phyloP scores from a whole-genome alignment of 176 grass and related monocot species.

The Triticum urartu region DNA sequence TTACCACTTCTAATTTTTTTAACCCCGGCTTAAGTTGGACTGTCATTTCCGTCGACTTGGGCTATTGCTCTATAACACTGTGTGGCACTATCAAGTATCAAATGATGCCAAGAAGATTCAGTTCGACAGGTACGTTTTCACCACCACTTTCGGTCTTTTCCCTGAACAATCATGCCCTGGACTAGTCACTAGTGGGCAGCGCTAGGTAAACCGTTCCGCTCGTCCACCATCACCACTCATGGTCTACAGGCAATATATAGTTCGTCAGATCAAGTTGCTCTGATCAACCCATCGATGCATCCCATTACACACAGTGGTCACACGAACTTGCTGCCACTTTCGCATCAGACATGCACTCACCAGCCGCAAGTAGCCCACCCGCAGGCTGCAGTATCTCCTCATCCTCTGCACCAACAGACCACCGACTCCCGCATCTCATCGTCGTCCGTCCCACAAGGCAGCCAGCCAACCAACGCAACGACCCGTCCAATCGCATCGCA shows the following conservation, averaged over 20 bases:
- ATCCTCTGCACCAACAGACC: background rate
- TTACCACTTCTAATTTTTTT: too few relatives aligned
- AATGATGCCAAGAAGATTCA: too few relatives aligned
- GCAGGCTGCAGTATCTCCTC: background rate
- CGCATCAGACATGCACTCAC: slow-evolving; percentile 27
- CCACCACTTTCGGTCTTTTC: background rate
- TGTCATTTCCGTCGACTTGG: too few relatives aligned
- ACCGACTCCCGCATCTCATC: background rate
- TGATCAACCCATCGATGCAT: background rate
- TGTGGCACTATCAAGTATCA: too few relatives aligned
- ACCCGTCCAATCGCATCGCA: slow-evolving; percentile 1
- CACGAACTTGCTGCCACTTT: slow-evolving; percentile 9
- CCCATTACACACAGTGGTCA: slow-evolving; percentile 30
- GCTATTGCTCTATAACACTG: too few relatives aligned
- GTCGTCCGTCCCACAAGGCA: background rate
- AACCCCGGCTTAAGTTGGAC: too few relatives aligned
- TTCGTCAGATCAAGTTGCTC: background rate
- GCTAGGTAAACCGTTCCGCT: background rate
- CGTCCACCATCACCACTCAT: background rate
- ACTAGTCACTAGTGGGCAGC: too few relatives aligned
- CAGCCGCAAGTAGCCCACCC: background rate
- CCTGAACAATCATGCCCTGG: background rate
- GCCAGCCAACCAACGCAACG: background rate
- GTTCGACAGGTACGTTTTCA: background rate
- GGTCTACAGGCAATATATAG: too few relatives aligned